phyloP scores from a whole-genome alignment of 371 early-diverging fungal genomes.

The Phascolomyces articulosus region DNA sequence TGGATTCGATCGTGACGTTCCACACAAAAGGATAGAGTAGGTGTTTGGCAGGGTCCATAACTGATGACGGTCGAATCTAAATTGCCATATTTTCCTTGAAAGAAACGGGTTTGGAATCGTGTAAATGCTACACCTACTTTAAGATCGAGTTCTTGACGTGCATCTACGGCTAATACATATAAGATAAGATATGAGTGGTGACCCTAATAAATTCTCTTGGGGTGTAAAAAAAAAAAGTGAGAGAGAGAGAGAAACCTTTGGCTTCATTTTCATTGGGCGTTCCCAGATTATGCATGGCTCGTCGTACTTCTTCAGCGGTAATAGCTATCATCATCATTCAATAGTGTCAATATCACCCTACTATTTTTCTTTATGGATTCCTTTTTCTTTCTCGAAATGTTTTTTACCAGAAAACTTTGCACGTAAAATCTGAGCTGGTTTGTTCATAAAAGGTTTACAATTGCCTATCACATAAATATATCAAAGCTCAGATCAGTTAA shows the following conservation, averaged over 20 bases:
- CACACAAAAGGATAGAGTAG: constrained; percentile 70
- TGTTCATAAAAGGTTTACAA: background rate
- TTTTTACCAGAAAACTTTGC: constrained; percentile 56
- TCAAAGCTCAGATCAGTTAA: too few relatives aligned
- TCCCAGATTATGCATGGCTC: constrained; percentile 56
- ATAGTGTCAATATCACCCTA: background rate
- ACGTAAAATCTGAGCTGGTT: constrained; percentile 37
- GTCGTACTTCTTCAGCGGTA: constrained; percentile 55
- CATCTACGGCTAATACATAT: constrained; percentile 57
- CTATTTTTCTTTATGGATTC: background rate
- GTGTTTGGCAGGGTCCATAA: constrained; percentile 71
- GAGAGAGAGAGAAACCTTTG: too few relatives aligned
- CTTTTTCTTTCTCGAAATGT: background rate
- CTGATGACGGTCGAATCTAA: constrained; percentile 59
- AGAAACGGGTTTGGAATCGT: constrained; percentile 54
- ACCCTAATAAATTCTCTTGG: too few relatives aligned
- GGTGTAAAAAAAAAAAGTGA: too few relatives aligned
- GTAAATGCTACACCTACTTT: constrained; percentile 73
- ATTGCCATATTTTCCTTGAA: constrained; percentile 58
- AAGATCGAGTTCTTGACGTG: constrained; percentile 74
- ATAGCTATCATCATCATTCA: constrained; percentile 29
- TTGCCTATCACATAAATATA: background rate
- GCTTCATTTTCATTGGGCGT: constrained; percentile 63
- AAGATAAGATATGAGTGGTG: background rate
- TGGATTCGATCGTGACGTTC: constrained; percentile 63